These are phyloP conservation scores for Isatis tinctoria DNA, from an alignment of 345 rosid species.

Conservation along the genomic window DNA sequence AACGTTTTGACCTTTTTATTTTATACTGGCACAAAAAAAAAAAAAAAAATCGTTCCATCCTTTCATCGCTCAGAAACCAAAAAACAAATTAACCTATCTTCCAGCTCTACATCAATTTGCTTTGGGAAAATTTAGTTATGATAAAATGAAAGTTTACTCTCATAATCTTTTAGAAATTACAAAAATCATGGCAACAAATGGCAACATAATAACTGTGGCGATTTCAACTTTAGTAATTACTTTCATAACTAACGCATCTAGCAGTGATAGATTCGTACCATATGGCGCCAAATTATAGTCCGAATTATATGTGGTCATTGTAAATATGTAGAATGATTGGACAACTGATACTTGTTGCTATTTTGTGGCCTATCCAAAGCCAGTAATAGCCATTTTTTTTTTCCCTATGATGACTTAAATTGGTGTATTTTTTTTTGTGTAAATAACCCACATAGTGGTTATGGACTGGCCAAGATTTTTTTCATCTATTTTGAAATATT, in stretches of 20 bases:
- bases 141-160: too few species aligned
- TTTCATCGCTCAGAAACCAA: too few species aligned
- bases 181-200: background rate
- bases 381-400: background rate
- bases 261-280: background rate
- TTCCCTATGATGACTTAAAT: background rate
- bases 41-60: too few species aligned
- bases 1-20: too few species aligned
- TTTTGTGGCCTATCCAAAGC: background rate
- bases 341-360: background rate
- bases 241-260: background rate
- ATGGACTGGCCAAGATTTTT: background rate
- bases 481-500: background rate
- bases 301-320: background rate
- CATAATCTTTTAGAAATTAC: too few species aligned
- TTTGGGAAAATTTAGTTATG: too few species aligned
- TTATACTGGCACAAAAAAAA: too few species aligned
- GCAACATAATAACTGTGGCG: background rate
- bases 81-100: too few species aligned
- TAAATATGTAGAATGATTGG: background rate
- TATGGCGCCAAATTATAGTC: background rate
- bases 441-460: background rate
- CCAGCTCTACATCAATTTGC: too few species aligned
- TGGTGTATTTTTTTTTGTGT: background rate
- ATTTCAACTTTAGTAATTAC: background rate